Base-by-base conservation (phyloP, 1,139 yeast species). In the Yamadazyma pseudoaaseri region DNA sequence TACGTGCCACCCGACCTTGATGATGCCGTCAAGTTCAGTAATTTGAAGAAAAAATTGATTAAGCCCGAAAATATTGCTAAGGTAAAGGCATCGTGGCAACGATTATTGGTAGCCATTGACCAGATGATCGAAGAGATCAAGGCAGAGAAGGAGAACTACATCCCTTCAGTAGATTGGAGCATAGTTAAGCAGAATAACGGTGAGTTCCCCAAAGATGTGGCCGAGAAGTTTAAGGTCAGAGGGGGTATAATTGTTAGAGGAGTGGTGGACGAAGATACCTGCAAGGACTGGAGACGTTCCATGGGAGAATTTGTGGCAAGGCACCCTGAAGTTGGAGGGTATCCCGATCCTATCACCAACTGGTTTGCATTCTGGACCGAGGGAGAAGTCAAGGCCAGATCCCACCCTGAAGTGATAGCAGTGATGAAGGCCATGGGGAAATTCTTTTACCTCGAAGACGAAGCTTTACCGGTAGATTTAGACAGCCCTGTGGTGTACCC, bases 301-400 rank as follows among this genome's bases (percentile, higher is more conserved):
- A 42, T 54, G 35, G 39, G 38, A 10, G 48, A 46, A 6, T 55
- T 54, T 31, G 48, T 56, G 27, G 39, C 44, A 15, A 48, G 47
- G 2, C 56, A 62, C 34, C 62, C 60, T 3, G 58, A 58, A 38
- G 50, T 62, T 3, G 56, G 56, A 5, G 70, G 68, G 0, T 54
- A 48, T 30, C 72, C 75, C 2, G 45, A 47, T 9, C 58, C 60
- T 48, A 29, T 32, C 8, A 62, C 44, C 41, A 54, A 49, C 5
- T 51, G 53, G 66, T 52, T 56, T 46, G 52, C 68, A 12, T 67
- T 65, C 42, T 72, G 76, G 76, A 54, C 72, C 5, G 55, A 60
- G 38, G 51, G 69, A 3, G 74, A 71, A 45, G 51, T 62, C 2
- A 50, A 52, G 36, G 74, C 73, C 3, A 51, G 78, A 30, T 53